Evolutionary conservation across 257 asterid species (phyloP).

Genomic region (Nicotiana otophora): DNA sequence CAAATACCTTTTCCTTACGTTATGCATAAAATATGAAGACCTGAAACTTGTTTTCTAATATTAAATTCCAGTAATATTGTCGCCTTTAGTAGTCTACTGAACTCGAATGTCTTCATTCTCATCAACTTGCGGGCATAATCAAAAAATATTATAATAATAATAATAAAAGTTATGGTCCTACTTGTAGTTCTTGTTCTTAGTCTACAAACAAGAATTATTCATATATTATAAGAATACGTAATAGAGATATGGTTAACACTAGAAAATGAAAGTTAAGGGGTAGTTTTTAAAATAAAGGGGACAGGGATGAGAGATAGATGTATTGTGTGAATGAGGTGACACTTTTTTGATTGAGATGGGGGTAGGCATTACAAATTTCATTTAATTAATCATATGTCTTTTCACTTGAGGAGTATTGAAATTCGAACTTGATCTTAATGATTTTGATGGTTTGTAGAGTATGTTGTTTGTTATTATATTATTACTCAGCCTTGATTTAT

Average conservation of each 20-base stretch:
- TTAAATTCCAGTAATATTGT: conserved; percentile 19
- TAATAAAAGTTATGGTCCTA: conserved; percentile 24
- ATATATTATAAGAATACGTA: background rate
- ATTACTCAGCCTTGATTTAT: background rate
- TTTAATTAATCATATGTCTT: background rate
- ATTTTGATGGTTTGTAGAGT: conserved; percentile 13
- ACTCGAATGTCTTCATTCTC: conserved; percentile 60
- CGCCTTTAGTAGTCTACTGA: conserved; percentile 43
- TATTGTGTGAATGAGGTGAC: conserved; percentile 16
- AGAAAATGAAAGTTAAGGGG: background rate
- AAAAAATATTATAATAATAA: background rate
- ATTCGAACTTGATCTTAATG: background rate
- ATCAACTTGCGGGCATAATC: conserved; percentile 35
- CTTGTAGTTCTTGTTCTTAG: conserved; percentile 17
- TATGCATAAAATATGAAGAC: background rate
- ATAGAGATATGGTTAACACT: background rate
- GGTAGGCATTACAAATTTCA: background rate
- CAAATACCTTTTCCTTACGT: conserved; percentile 18
- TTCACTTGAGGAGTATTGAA: background rate
- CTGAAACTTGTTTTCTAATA: conserved; percentile 16
- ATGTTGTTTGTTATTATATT: background rate
- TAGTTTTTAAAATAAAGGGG: conserved; percentile 8
- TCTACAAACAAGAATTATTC: conserved; percentile 9
- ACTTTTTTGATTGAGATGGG: conserved; percentile 6
- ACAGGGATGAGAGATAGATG: background rate